A percentile compares a stretch with the other conserved stretches of the same genome.
These are phyloP conservation scores for Euphorbia schlechtendalii DNA, from an alignment of 441 rosid genomes.

Conservation along the genomic window DNA sequence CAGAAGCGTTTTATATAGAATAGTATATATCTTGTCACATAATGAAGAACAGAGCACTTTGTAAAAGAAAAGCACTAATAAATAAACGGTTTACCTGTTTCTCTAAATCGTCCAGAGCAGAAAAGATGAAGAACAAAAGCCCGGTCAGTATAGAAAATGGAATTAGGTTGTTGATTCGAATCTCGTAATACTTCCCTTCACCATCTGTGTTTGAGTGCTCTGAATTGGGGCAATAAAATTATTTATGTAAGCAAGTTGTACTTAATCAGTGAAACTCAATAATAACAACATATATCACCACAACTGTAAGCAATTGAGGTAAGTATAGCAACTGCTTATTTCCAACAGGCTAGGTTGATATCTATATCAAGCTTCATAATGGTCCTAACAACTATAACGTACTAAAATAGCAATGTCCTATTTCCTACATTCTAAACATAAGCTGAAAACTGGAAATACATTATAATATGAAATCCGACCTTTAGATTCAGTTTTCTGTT, in stretches of 20 bases:
- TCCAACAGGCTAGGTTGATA: neutral
- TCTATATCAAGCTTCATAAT: neutral
- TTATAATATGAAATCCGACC: conserved; percentile 49
- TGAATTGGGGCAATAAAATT: conserved; percentile 26
- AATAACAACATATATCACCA: neutral
- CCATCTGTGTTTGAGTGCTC: conserved; percentile 64
- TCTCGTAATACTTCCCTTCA: conserved; percentile 24
- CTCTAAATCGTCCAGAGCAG: conserved; percentile 38
- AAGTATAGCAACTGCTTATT: neutral
- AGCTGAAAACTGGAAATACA: conserved; percentile 37
- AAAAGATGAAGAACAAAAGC: conserved; percentile 42
- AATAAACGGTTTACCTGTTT: conserved; percentile 41
- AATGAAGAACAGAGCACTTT: neutral
- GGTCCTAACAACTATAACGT: neutral
- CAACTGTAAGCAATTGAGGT: neutral
- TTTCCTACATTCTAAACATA: neutral
- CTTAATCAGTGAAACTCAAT: neutral
- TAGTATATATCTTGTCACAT: neutral
- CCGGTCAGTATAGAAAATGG: neutral
- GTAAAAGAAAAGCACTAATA: neutral
- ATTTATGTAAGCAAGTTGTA: neutral
- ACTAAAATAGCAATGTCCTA: neutral
- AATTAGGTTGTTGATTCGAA: neutral
- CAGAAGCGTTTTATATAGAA: conserved; percentile 5
- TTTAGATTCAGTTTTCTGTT: conserved; percentile 48